phyloP scores from a whole-genome alignment of 805 yeast species.

The Candida glaebosa region DNA sequence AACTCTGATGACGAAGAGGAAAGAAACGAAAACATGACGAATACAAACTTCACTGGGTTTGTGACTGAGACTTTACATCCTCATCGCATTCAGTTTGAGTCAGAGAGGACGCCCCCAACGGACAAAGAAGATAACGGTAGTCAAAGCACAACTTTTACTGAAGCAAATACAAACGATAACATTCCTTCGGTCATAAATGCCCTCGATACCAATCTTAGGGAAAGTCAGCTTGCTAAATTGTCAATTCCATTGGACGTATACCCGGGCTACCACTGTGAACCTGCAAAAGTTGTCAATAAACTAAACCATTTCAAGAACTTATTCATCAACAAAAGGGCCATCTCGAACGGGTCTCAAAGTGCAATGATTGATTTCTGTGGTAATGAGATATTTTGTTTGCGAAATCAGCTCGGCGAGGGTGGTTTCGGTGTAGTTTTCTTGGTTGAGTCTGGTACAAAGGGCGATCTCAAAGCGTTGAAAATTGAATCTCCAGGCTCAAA shows the following conservation, averaged over 20 bases:
- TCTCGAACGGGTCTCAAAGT: conserved; percentile 29
- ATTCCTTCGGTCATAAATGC: conserved; percentile 30
- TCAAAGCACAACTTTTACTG: conserved; percentile 49
- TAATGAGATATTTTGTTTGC: conserved; percentile 45
- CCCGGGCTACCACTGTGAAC: conserved; percentile 33
- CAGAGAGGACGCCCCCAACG: conserved; percentile 24
- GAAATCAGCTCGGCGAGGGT: conserved; percentile 69
- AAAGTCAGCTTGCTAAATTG: conserved; percentile 34
- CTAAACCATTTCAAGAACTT: conserved; percentile 33
- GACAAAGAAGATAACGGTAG: conserved; percentile 21
- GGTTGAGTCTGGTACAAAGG: conserved; percentile 52
- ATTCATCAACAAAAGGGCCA: conserved; percentile 33
- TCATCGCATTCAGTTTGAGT: conserved; percentile 2
- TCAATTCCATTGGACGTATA: conserved; percentile 30
- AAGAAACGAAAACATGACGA: conserved; percentile 19
- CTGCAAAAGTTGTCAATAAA: conserved; percentile 21
- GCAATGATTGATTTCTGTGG: conserved; percentile 45
- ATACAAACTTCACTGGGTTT: conserved; percentile 41
- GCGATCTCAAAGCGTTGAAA: conserved; percentile 62
- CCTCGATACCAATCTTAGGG: conserved; percentile 39
- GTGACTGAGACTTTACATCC: conserved; percentile 47
- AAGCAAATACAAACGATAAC: conserved; percentile 18
- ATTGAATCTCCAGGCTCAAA: conserved; percentile 63
- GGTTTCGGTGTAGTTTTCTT: conserved; percentile 76
- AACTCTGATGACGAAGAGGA: conserved; percentile 29